phyloP scores from a whole-genome alignment of 257 asterid genomes.

The Dorcoceras hygrometricum region DNA sequence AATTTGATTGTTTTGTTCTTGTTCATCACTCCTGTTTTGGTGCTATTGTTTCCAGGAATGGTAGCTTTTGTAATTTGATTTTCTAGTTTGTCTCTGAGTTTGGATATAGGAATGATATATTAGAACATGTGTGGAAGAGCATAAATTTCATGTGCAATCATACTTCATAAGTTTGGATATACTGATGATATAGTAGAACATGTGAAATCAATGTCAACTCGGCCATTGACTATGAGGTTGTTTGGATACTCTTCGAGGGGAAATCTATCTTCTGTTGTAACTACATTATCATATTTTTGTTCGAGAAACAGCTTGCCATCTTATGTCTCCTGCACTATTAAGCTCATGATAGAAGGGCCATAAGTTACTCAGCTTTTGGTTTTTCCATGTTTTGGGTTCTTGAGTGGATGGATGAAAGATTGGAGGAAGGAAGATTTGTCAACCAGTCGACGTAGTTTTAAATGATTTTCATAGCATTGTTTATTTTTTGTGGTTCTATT shows the following conservation, averaged over 20 bases:
- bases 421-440: neutral
- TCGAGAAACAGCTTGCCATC: neutral
- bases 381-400: too few species aligned
- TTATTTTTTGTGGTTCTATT: neutral
- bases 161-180: neutral
- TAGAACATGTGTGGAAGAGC: neutral
- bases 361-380: neutral
- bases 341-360: too few species aligned
- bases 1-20: neutral
- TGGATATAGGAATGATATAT: conserved; percentile 50
- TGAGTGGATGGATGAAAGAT: neutral
- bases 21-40: neutral
- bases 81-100: neutral
- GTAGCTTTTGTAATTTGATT: neutral
- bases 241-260: neutral
- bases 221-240: neutral
- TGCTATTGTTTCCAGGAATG: neutral
- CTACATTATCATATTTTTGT: neutral
- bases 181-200: too few species aligned
- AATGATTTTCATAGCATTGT: neutral
- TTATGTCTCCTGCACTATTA: neutral
- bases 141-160: neutral
- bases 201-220: neutral
- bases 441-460: neutral
- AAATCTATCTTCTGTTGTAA: neutral